These are phyloP conservation scores for Podospora pseudocomata DNA, from an alignment of 495 filamentous ascomycete genomes.

Conservation along the genomic window DNA sequence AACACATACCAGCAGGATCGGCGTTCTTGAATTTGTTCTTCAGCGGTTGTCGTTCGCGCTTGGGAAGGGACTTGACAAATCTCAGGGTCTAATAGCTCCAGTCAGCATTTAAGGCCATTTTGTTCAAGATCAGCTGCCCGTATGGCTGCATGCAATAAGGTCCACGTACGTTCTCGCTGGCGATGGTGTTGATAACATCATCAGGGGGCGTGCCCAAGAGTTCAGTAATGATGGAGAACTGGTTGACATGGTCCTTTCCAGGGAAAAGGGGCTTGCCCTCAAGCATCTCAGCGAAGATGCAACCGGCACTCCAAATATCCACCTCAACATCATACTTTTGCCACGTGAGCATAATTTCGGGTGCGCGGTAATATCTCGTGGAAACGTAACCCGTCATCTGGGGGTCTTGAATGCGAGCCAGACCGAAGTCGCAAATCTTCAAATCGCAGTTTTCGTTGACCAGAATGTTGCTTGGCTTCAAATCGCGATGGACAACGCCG, in stretches of 20 bases:
- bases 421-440: constrained; percentile 98
- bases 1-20: constrained; percentile 70
- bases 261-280: constrained; percentile 98
- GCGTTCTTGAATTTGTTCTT: constrained; percentile 94
- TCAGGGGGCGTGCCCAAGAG: constrained; percentile 96
- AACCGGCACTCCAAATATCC: constrained; percentile 98
- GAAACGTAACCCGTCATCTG: constrained; percentile 99
- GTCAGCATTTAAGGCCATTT: constrained; percentile 5
- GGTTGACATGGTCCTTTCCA: constrained; percentile 98
- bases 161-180: constrained; percentile 84
- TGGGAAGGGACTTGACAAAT: constrained; percentile 97
- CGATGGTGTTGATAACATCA: constrained; percentile 97
- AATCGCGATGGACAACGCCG: constrained; percentile 93
- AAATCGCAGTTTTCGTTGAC: constrained; percentile 99
- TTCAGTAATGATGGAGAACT: constrained; percentile 99
- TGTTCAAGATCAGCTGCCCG: background rate
- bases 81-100: constrained; percentile 67
- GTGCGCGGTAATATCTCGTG: constrained; percentile 95
- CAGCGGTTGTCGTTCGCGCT: constrained; percentile 85
- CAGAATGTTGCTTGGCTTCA: constrained; percentile 97
- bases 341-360: constrained; percentile 99
- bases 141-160: background rate
- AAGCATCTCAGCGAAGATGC: constrained; percentile 99
- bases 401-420: constrained; percentile 97
- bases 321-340: constrained; percentile 99